Conservation (phyloP, 768 basidiomycete species). For the Macrocybe gigantea region DNA sequence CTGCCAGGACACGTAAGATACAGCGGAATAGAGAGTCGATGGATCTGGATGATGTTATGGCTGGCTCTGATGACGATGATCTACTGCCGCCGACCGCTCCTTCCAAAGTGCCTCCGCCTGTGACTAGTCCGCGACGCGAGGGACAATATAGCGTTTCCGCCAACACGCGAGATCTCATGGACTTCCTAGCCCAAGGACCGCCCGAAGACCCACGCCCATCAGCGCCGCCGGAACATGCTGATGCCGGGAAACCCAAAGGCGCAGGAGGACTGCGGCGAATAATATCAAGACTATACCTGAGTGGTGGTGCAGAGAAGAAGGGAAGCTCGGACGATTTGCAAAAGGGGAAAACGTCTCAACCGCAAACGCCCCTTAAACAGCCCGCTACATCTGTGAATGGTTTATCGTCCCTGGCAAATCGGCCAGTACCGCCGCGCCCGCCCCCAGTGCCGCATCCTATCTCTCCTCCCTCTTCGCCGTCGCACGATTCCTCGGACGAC, state of each 20-base stretch:
- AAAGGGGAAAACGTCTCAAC: constrained; percentile 1
- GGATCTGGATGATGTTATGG: constrained; percentile 74
- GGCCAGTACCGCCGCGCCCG: constrained; percentile 57
- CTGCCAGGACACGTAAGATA: constrained; percentile 44
- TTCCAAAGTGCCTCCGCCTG: constrained; percentile 4
- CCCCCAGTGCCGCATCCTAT: constrained; percentile 25
- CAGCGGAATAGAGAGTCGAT: constrained; percentile 61
- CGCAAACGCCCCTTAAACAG: constrained; percentile 12
- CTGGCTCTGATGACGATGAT: constrained; percentile 59
- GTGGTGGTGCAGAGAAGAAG: constrained; percentile 32
- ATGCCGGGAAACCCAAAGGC: constrained; percentile 43
- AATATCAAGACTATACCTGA: constrained; percentile 71
- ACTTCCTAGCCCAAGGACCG: constrained; percentile 50
- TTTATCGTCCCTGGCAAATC: constrained; percentile 47
- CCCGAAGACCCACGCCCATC: constrained; percentile 35
- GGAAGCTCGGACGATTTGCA: constrained; percentile 11
- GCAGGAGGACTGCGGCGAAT: constrained; percentile 70
- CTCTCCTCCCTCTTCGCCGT: constrained; percentile 43
- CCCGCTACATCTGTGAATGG: constrained; percentile 28
- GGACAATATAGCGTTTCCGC: constrained; percentile 28
- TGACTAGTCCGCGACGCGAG: constrained; percentile 14
- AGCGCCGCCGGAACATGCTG: constrained; percentile 48
- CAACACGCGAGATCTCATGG: constrained; percentile 49
- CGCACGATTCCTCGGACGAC: constrained; percentile 34
- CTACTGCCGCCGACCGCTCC: constrained; percentile 15